phyloP scores from a whole-genome alignment of 2,329 filamentous ascomycete genomes.

The Aspergillus niger region DNA sequence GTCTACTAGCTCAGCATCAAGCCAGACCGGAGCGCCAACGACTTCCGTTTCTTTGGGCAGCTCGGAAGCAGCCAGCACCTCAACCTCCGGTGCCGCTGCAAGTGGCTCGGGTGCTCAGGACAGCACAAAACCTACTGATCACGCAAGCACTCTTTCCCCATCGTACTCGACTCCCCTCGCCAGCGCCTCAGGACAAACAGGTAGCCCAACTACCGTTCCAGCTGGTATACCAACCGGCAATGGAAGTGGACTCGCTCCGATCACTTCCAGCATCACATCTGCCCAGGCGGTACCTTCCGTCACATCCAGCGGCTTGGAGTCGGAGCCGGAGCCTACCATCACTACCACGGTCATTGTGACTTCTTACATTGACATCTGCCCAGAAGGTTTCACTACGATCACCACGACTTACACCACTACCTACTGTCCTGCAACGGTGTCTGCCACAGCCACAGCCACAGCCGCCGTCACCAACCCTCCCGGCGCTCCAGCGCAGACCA shows the following conservation, averaged over 20 bases:
- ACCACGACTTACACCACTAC: constrained; percentile 43
- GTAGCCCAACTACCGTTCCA: neutral
- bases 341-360: constrained; percentile 43
- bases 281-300: neutral
- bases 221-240: neutral
- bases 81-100: neutral
- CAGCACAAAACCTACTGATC: neutral
- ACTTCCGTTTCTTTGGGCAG: neutral
- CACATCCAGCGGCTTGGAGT: neutral
- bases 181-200: neutral
- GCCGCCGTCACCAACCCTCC: constrained; percentile 18
- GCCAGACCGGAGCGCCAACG: neutral
- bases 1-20: neutral
- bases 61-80: neutral
- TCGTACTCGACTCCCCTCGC: neutral
- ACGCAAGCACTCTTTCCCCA: neutral
- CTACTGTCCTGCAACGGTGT: constrained; percentile 36
- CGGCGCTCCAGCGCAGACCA: constrained; percentile 14
- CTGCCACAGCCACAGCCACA: constrained; percentile 32
- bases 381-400: constrained; percentile 46
- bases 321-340: constrained; percentile 25
- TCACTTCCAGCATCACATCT: neutral
- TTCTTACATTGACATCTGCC: constrained; percentile 46
- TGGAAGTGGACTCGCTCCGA: neutral
- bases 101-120: neutral